Conservation (phyloP, 176 grass and related monocot genomes). For the Zoysia japonica region DNA sequence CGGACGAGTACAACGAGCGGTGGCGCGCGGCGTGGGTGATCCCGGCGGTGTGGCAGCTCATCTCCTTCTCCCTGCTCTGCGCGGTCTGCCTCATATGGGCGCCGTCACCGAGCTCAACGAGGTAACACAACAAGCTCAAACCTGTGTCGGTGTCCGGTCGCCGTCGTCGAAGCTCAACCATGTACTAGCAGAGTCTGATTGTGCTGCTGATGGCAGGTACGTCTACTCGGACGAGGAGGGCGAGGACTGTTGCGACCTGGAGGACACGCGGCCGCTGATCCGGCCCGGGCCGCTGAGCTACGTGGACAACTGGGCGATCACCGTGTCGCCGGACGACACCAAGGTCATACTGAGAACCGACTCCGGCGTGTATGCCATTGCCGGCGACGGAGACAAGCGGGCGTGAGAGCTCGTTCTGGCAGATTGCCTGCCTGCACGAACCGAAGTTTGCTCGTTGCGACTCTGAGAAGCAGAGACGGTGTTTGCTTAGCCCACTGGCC, state of each 20-base stretch:
- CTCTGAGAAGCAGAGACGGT: no score
- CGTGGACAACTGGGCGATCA: constrained; percentile 74
- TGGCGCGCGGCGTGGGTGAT: constrained; percentile 82
- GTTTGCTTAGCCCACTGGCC: no score
- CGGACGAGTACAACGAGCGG: constrained; percentile 57
- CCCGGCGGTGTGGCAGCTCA: constrained; percentile 75
- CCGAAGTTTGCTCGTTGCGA: no score
- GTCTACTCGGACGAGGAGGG: constrained; percentile 55
- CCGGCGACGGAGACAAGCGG: constrained; percentile 54
- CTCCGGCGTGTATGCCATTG: constrained; percentile 46
- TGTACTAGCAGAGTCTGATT: neutral
- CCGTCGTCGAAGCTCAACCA: neutral
- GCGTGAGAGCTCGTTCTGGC: neutral
- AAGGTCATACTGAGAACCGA: constrained; percentile 63
- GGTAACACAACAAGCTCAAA: constrained; percentile 20
- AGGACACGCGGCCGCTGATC: constrained; percentile 49
- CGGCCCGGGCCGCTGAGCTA: constrained; percentile 56
- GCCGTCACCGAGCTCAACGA: constrained; percentile 59
- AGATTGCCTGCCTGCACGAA: no score
- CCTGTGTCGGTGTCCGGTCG: neutral
- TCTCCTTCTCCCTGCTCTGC: constrained; percentile 79
- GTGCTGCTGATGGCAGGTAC: constrained; percentile 33
- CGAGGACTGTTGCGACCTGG: constrained; percentile 46
- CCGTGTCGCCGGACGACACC: constrained; percentile 64
- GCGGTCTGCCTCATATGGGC: constrained; percentile 64